A percentile compares a stretch with the other conserved stretches of the same genome.
Evolutionary conservation across 2,329 filamentous ascomycete species (phyloP).

Genomic region (Diaporthe nobilis): DNA sequence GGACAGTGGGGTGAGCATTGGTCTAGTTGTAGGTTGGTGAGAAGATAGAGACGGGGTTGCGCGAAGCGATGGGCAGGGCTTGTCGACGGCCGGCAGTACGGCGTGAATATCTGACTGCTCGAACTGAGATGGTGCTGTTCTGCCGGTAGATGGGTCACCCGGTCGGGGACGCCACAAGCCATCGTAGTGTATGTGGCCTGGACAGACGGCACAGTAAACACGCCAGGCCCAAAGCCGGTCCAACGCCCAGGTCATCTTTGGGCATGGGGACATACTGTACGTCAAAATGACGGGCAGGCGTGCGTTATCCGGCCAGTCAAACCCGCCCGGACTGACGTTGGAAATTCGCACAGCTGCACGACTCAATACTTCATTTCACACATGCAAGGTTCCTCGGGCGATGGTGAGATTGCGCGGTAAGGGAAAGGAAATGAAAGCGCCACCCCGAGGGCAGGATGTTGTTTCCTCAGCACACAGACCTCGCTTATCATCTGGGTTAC

Average conservation of each 20-base stretch:
- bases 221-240: background rate
- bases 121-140: background rate
- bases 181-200: background rate
- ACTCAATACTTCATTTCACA: conserved; percentile 25
- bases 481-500: background rate
- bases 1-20: background rate
- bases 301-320: background rate
- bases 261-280: background rate
- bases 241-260: background rate
- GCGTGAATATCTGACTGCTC: background rate
- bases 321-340: background rate
- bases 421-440: conserved; percentile 15
- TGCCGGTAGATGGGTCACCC: background rate
- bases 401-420: conserved; percentile 21
- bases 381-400: background rate
- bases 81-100: background rate
- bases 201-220: background rate
- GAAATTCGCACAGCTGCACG: conserved; percentile 22
- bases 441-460: background rate
- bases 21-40: background rate
- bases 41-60: background rate
- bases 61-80: background rate
- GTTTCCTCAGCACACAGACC: background rate
- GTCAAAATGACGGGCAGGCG: conserved; percentile 7
- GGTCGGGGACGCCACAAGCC: background rate